Percentiles rank a stretch among this genome's conserved stretches.
phyloP scores from a whole-genome alignment of 2,329 filamentous ascomycete species.

The Ustulina deusta region DNA sequence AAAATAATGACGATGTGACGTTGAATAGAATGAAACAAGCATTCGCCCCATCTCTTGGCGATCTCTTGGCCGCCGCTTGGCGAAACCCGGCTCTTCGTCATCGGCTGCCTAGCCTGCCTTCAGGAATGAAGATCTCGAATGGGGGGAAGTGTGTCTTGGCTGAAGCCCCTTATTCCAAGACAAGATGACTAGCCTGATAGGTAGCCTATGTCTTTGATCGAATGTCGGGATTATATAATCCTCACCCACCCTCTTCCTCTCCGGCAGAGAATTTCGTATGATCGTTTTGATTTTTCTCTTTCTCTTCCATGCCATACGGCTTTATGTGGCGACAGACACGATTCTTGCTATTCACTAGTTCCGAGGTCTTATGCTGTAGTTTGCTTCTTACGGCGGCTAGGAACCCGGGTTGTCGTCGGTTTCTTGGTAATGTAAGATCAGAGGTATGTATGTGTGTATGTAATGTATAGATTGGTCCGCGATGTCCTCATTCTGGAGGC shows the following conservation, averaged over 20 bases:
- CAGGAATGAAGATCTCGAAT: conserved; percentile 8
- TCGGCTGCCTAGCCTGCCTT: neutral
- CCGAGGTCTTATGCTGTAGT: neutral
- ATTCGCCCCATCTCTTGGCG: conserved; percentile 50
- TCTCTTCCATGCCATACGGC: neutral
- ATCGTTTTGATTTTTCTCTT: neutral
- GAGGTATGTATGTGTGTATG: neutral
- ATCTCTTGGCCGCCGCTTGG: conserved; percentile 47
- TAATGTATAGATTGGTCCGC: neutral
- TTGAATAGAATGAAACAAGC: conserved; percentile 43
- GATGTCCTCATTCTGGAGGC: neutral
- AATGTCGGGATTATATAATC: neutral
- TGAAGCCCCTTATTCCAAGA: neutral
- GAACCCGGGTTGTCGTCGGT: neutral
- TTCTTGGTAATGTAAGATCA: neutral
- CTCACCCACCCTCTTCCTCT: neutral
- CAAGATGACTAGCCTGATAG: neutral
- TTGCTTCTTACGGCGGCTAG: neutral
- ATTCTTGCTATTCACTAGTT: neutral
- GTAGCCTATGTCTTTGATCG: neutral
- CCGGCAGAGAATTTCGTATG: neutral
- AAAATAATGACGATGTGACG: conserved; percentile 24
- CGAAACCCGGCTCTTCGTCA: conserved; percentile 1
- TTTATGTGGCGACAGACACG: neutral
- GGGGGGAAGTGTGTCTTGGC: neutral